Conservation (phyloP, 441 rosid genomes). For the Arabidopsis hybrid region DNA sequence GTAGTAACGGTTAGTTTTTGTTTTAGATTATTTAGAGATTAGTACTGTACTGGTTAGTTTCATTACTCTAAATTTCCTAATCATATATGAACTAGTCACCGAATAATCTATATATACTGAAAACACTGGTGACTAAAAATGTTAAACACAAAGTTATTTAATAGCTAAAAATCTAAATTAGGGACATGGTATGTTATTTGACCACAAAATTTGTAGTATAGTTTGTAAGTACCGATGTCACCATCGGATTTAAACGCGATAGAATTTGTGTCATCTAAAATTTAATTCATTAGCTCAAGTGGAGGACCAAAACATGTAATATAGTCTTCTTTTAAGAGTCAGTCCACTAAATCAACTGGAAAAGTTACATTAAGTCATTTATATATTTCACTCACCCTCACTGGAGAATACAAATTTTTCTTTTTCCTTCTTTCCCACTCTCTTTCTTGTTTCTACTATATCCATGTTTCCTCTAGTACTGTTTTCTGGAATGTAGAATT, state of each 20-base stretch:
- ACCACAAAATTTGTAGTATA: neutral
- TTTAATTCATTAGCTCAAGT: no score
- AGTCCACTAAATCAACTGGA: no score
- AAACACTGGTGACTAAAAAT: neutral
- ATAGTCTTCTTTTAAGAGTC: neutral
- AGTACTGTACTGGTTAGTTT: neutral
- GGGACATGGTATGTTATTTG: no score
- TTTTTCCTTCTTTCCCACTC: no score
- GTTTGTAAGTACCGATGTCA: neutral
- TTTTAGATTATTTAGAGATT: neutral
- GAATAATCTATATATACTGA: neutral
- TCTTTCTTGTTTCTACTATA: no score
- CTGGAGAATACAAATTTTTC: no score
- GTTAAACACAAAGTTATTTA: neutral
- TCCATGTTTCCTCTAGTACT: neutral
- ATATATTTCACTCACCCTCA: no score
- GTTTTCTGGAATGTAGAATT: no score
- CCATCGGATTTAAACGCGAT: neutral
- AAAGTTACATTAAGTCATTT: no score
- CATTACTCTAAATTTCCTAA: neutral
- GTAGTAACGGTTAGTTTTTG: neutral
- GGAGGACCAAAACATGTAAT: neutral
- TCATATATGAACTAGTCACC: neutral
- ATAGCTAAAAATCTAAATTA: neutral
- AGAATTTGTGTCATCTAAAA: neutral